These are phyloP conservation scores for Fusarium floridanum DNA, from an alignment of 2,329 filamentous ascomycete genomes.

Conservation along the genomic window DNA sequence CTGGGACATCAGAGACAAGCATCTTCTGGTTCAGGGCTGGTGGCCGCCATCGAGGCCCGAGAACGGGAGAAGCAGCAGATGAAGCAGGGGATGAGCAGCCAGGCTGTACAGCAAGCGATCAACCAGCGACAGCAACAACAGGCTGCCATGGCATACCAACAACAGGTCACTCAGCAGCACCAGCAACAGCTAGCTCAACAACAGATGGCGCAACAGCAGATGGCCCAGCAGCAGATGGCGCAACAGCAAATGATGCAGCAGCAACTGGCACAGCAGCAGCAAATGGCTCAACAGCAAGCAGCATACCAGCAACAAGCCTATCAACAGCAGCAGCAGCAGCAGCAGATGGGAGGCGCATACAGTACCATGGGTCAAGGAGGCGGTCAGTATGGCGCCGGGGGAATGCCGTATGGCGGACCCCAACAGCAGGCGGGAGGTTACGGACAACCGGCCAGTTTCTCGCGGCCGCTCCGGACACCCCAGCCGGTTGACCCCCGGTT, in stretches of 20 bases:
- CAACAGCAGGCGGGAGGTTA: constrained; percentile 39
- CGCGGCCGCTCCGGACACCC: constrained; percentile 50
- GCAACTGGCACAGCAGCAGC: constrained; percentile 63
- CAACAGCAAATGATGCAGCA: constrained; percentile 45
- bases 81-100: constrained; percentile 72
- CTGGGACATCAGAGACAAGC: constrained; percentile 64
- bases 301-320: constrained; percentile 45
- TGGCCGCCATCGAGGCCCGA: constrained; percentile 83
- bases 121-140: constrained; percentile 60
- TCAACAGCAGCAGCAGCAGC: constrained; percentile 43
- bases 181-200: constrained; percentile 47
- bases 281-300: constrained; percentile 42
- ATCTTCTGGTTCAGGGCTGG: constrained; percentile 71
- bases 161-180: constrained; percentile 32
- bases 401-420: constrained; percentile 38
- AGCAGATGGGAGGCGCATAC: constrained; percentile 45
- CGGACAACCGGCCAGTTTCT: constrained; percentile 46
- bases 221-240: constrained; percentile 47
- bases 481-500: constrained; percentile 46
- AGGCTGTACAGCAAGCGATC: constrained; percentile 41
- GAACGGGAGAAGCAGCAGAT: constrained; percentile 82
- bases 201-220: constrained; percentile 42
- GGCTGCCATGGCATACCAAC: constrained; percentile 61
- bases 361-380: constrained; percentile 41
- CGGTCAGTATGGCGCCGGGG: constrained; percentile 37